Evolutionary conservation across 176 grass and related monocot species (phyloP).

Genomic region (Carex kokanica): DNA sequence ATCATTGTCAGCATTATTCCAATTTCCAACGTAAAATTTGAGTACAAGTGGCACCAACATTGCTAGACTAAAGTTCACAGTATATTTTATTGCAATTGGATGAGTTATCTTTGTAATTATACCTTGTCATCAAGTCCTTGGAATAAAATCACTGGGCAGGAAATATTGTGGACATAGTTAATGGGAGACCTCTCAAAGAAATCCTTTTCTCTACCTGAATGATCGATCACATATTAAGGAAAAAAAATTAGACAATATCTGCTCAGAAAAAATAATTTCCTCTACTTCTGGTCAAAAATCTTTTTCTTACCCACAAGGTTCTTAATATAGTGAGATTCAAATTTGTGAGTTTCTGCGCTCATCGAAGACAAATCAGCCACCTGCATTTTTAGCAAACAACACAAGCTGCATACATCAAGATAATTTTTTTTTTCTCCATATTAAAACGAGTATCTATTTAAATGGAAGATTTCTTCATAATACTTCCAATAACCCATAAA

Average conservation of each 20-base stretch:
- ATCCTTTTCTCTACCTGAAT: conserved; percentile 44
- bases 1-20: not conserved
- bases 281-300: not conserved
- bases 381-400: conserved; percentile 35
- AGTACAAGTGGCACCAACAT: not conserved
- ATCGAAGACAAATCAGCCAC: conserved; percentile 67
- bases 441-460: not conserved
- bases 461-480: not conserved
- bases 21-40: not conserved
- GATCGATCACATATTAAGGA: conserved; percentile 25
- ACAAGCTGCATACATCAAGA: not conserved
- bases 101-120: conserved; percentile 18
- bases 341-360: conserved; percentile 59
- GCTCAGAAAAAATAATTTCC: not conserved
- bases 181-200: conserved; percentile 60
- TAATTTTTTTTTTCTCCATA: not conserved
- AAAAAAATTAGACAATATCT: conserved; percentile 5
- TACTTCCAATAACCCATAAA: not conserved
- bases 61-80: not conserved
- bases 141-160: conserved; percentile 64
- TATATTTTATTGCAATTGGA: not conserved
- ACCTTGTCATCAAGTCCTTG: conserved; percentile 75
- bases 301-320: conserved; percentile 67
- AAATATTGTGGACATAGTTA: conserved; percentile 59
- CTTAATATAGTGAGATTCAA: conserved; percentile 73